Percentiles rank a stretch among this genome's conserved stretches.
Conservation (phyloP, 2,329 filamentous ascomycete species). For the Neocatenulostroma microsporum region DNA sequence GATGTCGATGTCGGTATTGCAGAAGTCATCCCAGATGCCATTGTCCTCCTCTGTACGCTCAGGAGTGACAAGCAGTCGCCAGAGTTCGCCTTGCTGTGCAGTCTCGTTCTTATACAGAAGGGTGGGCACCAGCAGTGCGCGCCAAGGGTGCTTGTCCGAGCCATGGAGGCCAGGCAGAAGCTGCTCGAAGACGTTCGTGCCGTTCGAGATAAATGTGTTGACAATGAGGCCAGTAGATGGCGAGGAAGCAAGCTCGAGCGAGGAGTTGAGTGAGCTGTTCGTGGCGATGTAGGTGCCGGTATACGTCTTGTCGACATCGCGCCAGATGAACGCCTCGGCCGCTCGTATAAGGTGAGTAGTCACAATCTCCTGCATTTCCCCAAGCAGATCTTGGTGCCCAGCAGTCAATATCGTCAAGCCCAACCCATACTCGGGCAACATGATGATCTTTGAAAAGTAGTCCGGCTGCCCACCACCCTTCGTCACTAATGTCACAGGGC, state of each 20-base stretch:
- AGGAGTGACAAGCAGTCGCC: constrained; percentile 13
- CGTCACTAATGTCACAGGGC: constrained; percentile 37
- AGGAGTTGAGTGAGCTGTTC: constrained; percentile 3
- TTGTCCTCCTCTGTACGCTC: constrained; percentile 3
- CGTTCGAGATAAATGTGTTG: constrained; percentile 17
- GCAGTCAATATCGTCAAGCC: constrained; percentile 35
- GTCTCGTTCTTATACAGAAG: constrained; percentile 16
- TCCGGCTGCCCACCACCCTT: constrained; percentile 38
- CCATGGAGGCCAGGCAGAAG: constrained; percentile 6
- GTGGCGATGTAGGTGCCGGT: constrained; percentile 12
- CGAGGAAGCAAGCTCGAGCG: neutral
- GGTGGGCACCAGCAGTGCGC: constrained; percentile 20
- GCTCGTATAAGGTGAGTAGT: constrained; percentile 24
- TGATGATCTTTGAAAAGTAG: constrained; percentile 33
- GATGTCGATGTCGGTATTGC: constrained; percentile 17
- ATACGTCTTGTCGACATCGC: constrained; percentile 10
- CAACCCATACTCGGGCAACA: constrained; percentile 38
- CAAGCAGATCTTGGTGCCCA: constrained; percentile 19
- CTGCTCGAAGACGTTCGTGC: constrained; percentile 13
- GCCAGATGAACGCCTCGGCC: constrained; percentile 24
- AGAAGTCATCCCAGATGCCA: constrained; percentile 15
- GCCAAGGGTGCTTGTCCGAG: constrained; percentile 12
- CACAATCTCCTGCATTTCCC: constrained; percentile 23
- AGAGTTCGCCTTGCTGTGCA: constrained; percentile 17
- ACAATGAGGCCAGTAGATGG: constrained; percentile 18